Percentiles rank a stretch among this genome's conserved stretches.
These are phyloP conservation scores for Prunus persica DNA, from an alignment of 306 rosid species.

Conservation along the genomic window Prunus_persica_NCBIv2 NC_034014.1:25239501-25240000, in stretches of 20 bases:
- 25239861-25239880: no score
- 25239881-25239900: no score
- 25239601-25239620: constrained; percentile 81
- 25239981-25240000: constrained; percentile 97
- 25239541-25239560: not conserved
- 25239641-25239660: constrained; percentile 87
- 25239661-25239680: constrained; percentile 62
- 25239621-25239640: constrained; percentile 95
- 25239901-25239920: no score
- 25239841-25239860: not conserved
- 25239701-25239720: constrained; percentile 8
- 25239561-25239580: constrained; percentile 36
- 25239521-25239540: no score
- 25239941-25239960: not conserved
- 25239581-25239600: constrained; percentile 80
- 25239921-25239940: not conserved
- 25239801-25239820: no score
- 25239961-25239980: constrained; percentile 43
- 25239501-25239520: not conserved
- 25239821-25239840: not conserved
- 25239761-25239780: not conserved
- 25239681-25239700: constrained; percentile 9
- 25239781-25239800: not conserved
- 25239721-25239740: not conserved
- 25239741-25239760: not conserved